Base-by-base conservation (phyloP, 441 rosid genomes). In the Macaranga tanarius region DNA sequence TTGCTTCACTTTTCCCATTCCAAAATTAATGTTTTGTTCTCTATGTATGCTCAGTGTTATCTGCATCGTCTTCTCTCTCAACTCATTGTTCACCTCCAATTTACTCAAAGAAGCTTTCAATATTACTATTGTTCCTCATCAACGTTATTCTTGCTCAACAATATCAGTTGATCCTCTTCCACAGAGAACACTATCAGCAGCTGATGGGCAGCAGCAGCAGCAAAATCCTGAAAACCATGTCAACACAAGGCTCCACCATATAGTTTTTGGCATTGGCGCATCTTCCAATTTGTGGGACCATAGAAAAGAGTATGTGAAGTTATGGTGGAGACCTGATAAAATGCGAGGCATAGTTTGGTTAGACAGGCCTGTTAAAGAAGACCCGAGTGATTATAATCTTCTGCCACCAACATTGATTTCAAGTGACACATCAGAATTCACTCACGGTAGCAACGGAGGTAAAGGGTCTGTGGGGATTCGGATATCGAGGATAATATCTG, bases 271-370 rank as follows among this genome's bases (percentile, higher is more conserved):
- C 31, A 89, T 94, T 75, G 98, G 89, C 0, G 93, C 95, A 48
- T 90, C 97, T 8, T 84, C 96, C 40, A 87, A 82, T 72, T 84
- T 92, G 0, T 94, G 98, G 97, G 77, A 84, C 19, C 80, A 77
- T 69, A 82, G 98, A 56, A 91, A 91, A 77, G 87, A 88, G 73
- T 93, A 92, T 70, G 86, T 93, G 77, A 91, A 90, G 79, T 68
- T 89, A 62, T 91, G 98, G 97, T 92, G 84, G 67, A 84, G 78
- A 62, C 91, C 89, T 5, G 64, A 83, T 3, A 69, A 81, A 75
- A 92, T 88, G 96, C 84, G 97, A 16, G 96, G 91, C 79, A 78
- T 86, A 5, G 92, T 92, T 65, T 93, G 98, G 98, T 75, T 91
- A 48, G 98, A 93, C 68, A 59, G 72, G 56, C 66, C 65, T 16